These are phyloP conservation scores for Pleomassaria siparia DNA, from an alignment of 2,329 filamentous ascomycete species.

Conservation along the genomic window DNA sequence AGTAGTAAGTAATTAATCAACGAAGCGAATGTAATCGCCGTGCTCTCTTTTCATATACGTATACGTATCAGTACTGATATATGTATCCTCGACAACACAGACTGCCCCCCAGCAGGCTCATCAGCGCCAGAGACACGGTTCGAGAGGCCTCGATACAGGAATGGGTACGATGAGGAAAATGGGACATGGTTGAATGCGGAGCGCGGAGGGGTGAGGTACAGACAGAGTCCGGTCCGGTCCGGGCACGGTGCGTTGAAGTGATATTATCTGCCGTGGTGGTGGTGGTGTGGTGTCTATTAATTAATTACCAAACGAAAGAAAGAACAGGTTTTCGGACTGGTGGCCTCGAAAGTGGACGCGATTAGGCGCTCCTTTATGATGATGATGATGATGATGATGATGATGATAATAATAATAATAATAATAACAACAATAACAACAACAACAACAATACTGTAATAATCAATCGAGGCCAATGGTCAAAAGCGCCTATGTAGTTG, in stretches of 20 bases:
- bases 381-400: too few species aligned
- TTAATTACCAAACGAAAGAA: too few species aligned
- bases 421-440: too few species aligned
- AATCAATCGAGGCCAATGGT: neutral
- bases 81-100: slow-evolving; percentile 16
- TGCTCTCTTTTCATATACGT: too few species aligned
- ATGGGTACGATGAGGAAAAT: slow-evolving; percentile 23
- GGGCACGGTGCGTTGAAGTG: neutral
- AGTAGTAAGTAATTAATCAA: too few species aligned
- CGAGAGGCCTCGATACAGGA: slow-evolving; percentile 13
- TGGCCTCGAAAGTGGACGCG: neutral
- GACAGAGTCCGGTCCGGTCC: neutral
- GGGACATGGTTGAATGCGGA: slow-evolving; percentile 25
- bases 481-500: neutral
- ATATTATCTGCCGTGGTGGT: too few species aligned
- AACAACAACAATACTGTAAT: too few species aligned
- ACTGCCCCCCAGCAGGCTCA: slow-evolving; percentile 24
- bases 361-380: neutral
- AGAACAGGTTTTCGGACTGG: neutral
- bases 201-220: slow-evolving; percentile 15
- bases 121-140: slow-evolving; percentile 14
- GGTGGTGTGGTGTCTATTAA: neutral
- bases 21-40: too few species aligned
- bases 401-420: too few species aligned
- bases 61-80: too few species aligned